A percentile compares a stretch with the other conserved stretches of the same genome.
phyloP scores from a whole-genome alignment of 768 basidiomycete species.

The Boletus rufocinnamomeus region DNA sequence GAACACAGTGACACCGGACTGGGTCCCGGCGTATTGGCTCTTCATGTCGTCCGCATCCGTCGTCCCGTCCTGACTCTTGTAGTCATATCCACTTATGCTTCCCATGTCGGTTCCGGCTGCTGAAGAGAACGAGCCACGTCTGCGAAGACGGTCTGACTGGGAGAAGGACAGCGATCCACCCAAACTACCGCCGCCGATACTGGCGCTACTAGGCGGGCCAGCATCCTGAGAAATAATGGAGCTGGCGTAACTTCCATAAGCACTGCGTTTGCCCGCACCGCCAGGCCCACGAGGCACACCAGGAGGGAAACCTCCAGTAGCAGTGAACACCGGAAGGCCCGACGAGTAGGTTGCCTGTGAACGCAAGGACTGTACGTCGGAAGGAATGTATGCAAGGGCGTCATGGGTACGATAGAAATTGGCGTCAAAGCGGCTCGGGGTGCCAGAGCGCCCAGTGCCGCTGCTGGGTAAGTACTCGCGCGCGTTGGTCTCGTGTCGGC shows the following conservation, averaged over 20 bases:
- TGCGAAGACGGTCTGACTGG: slow-evolving; percentile 85
- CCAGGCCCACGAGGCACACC: slow-evolving; percentile 59
- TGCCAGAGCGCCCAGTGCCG: slow-evolving; percentile 66
- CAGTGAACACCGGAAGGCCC: slow-evolving; percentile 81
- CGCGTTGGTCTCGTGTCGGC: slow-evolving; percentile 89
- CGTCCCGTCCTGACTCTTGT: slow-evolving; percentile 88
- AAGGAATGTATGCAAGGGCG: slow-evolving; percentile 89
- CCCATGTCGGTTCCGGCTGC: slow-evolving; percentile 77
- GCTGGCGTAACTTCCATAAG: slow-evolving; percentile 80
- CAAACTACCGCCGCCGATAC: slow-evolving; percentile 55
- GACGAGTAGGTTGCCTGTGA: slow-evolving; percentile 97
- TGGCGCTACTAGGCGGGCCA: slow-evolving; percentile 57
- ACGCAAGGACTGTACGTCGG: slow-evolving; percentile 92
- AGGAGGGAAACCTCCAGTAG: slow-evolving; percentile 68
- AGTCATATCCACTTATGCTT: slow-evolving; percentile 74
- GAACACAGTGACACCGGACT: slow-evolving; percentile 84
- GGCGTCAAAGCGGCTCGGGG: slow-evolving; percentile 93
- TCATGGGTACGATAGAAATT: slow-evolving; percentile 96
- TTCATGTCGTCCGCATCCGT: slow-evolving; percentile 85
- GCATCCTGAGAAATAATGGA: slow-evolving; percentile 94
- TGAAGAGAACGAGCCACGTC: slow-evolving; percentile 75
- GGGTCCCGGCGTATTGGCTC: slow-evolving; percentile 84
- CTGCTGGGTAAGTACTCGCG: slow-evolving; percentile 63
- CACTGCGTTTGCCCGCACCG: slow-evolving; percentile 71
- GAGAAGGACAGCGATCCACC: slow-evolving; percentile 73